Percentiles rank a stretch among this genome's conserved stretches.
Evolutionary conservation across 352 stramenopile species (phyloP).

Genomic region (Globisporangium polare): DNA sequence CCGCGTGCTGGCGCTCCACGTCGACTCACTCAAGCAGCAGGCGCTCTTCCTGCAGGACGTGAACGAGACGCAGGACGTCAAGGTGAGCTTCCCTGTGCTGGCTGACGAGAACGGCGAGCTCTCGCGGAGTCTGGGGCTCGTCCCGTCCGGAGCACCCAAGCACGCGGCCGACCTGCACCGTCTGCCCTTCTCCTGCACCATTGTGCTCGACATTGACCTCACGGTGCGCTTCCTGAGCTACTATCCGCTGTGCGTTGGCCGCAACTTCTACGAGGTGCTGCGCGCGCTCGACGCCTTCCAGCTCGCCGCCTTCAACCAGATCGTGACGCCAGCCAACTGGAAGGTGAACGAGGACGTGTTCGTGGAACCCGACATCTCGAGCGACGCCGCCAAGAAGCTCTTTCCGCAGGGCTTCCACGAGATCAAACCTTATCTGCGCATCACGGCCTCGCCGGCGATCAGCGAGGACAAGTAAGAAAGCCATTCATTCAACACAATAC

Average conservation of each 20-base stretch:
- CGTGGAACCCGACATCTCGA: constrained; percentile 60
- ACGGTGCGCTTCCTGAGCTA: constrained; percentile 60
- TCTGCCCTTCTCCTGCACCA: constrained; percentile 60
- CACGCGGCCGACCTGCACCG: constrained; percentile 45
- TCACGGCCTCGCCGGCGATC: constrained; percentile 68
- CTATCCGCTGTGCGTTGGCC: constrained; percentile 63
- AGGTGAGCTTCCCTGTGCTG: constrained; percentile 67
- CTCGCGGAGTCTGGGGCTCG: constrained; percentile 52
- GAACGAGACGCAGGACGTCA: constrained; percentile 79
- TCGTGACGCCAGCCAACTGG: constrained; percentile 83
- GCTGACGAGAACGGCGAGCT: constrained; percentile 64
- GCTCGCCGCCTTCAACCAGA: constrained; percentile 66
- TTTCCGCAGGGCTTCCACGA: constrained; percentile 81
- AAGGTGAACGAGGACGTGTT: constrained; percentile 86
- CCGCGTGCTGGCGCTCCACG: constrained; percentile 51
- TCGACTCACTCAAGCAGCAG: constrained; percentile 39
- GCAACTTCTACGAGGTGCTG: constrained; percentile 82
- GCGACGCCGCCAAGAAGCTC: constrained; percentile 66
- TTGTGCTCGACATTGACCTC: constrained; percentile 73
- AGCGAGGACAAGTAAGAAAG: constrained; percentile 51
- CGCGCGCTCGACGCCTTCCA: constrained; percentile 68
- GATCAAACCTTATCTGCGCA: constrained; percentile 75
- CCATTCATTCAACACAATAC: not conserved
- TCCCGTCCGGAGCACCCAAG: constrained; percentile 36
- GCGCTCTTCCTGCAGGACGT: constrained; percentile 62